Percentiles rank a stretch among this genome's conserved stretches.
These are phyloP conservation scores for Tieghemostelium lacteum DNA, from an alignment of 78 protist species.

Conservation along the genomic window DNA sequence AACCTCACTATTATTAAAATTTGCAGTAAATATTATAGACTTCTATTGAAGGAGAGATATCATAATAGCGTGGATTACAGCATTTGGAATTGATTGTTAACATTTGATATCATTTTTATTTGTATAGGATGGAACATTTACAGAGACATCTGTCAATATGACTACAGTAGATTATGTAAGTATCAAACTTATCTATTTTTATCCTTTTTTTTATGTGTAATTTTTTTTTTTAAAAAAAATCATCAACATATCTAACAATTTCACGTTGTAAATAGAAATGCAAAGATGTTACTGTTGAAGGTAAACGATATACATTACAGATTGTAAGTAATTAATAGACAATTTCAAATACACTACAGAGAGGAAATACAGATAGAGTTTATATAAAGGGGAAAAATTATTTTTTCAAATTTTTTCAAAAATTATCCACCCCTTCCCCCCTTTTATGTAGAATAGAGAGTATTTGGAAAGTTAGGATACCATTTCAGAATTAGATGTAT, in stretches of 20 bases:
- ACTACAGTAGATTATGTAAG: slow-evolving; percentile 69
- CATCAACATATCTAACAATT: background rate
- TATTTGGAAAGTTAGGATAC: too few species aligned
- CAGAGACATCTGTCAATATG: slow-evolving; percentile 62
- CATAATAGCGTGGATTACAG: background rate
- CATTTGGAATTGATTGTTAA: background rate
- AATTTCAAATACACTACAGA: too few species aligned
- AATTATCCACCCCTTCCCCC: too few species aligned
- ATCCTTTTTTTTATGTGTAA: too few species aligned
- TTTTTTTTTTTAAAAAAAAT: too few species aligned
- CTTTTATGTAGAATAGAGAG: background rate
- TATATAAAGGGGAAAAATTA: too few species aligned
- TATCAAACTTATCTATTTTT: background rate
- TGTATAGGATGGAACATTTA: slow-evolving; percentile 50
- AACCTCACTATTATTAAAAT: slow-evolving; percentile 88
- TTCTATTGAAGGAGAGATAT: background rate
- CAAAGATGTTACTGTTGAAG: slow-evolving; percentile 47
- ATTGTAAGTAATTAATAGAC: slow-evolving; percentile 33
- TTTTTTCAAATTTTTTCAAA: too few species aligned
- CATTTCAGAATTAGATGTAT: too few species aligned
- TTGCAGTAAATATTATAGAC: slow-evolving; percentile 38
- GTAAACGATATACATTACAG: slow-evolving; percentile 36
- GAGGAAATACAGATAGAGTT: too few species aligned
- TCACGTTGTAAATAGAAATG: slow-evolving; percentile 11
- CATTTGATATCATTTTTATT: background rate